phyloP scores from a whole-genome alignment of 768 basidiomycete genomes.

The Mycena albidolilacea region DNA sequence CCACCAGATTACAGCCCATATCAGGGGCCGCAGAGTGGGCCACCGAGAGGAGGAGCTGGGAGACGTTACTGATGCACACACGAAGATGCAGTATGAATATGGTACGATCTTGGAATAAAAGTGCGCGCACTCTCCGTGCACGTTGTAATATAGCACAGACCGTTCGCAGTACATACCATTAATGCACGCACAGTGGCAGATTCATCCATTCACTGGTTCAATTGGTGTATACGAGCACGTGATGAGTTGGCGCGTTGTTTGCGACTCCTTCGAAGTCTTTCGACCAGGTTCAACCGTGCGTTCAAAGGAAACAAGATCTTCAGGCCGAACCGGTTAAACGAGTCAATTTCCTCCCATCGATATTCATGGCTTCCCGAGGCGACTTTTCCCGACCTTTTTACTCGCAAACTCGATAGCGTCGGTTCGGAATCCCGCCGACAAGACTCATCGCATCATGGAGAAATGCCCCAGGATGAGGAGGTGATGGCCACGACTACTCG shows the following conservation, averaged over 20 bases:
- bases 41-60: conserved; percentile 52
- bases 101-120: neutral
- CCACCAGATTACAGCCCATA: conserved; percentile 92
- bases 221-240: no score
- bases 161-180: neutral
- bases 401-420: no score
- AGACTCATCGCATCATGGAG: conserved; percentile 58
- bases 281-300: no score
- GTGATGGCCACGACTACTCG: conserved; percentile 46
- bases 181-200: neutral
- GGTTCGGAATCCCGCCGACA: conserved; percentile 69
- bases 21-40: conserved; percentile 73
- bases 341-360: no score
- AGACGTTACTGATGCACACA: conserved; percentile 32
- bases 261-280: no score
- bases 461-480: conserved; percentile 49
- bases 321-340: no score
- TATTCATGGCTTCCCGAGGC: no score
- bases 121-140: conserved; percentile 3
- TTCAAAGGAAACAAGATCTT: no score
- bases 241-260: no score
- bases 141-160: neutral
- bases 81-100: neutral
- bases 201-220: no score
- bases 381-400: no score